Conservation (phyloP, 2,329 filamentous ascomycete genomes). For the Chlorencoelia australis region DNA sequence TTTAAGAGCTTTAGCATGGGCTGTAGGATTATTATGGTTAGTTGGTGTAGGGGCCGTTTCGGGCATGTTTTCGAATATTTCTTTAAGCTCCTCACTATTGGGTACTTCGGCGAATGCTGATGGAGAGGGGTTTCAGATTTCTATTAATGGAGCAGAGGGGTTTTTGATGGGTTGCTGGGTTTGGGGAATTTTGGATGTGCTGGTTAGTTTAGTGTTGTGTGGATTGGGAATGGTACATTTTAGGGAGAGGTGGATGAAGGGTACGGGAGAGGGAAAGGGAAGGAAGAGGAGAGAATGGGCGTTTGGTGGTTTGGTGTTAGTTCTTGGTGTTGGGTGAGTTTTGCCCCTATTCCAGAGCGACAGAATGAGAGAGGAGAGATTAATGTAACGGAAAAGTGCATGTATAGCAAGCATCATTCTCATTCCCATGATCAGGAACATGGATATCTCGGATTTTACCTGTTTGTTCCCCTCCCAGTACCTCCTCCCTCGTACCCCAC, state of each 20-base stretch:
- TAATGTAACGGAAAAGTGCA: not conserved
- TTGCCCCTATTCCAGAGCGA: not conserved
- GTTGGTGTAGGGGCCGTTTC: too few relatives aligned
- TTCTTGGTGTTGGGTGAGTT: not conserved
- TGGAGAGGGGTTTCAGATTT: not conserved
- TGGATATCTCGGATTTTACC: conserved; percentile 3
- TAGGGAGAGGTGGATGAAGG: too few relatives aligned
- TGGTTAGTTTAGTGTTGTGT: not conserved
- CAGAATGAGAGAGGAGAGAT: not conserved
- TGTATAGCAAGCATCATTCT: not conserved
- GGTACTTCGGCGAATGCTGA: not conserved
- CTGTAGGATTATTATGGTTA: too few relatives aligned
- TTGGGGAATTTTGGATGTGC: not conserved
- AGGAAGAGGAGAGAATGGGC: not conserved
- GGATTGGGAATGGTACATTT: too few relatives aligned
- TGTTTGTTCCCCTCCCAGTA: not conserved
- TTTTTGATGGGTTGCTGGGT: not conserved
- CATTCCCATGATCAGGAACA: not conserved
- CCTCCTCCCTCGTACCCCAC: too few relatives aligned
- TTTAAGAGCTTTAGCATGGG: too few relatives aligned
- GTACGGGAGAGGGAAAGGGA: too few relatives aligned
- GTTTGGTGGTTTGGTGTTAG: not conserved
- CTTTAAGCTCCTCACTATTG: not conserved
- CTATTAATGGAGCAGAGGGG: not conserved
- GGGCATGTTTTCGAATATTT: not conserved